phyloP scores from a whole-genome alignment of 176 grass and related monocot species.

The Phoenix dactylifera region DNA sequence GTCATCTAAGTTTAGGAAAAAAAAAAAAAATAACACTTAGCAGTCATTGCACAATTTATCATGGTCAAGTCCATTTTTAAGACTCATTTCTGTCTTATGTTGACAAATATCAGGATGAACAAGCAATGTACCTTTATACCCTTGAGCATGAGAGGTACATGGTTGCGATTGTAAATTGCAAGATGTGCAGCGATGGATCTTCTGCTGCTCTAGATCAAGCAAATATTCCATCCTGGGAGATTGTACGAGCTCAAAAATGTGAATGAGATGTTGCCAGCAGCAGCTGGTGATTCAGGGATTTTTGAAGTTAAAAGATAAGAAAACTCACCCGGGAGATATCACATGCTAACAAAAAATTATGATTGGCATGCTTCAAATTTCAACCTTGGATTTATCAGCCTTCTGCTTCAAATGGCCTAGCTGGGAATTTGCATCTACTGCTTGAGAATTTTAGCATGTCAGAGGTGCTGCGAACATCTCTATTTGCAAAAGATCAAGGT shows the following conservation, averaged over 20 bases:
- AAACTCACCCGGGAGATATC: neutral
- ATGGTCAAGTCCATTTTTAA: neutral
- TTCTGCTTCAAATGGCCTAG: no score
- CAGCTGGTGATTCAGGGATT: neutral
- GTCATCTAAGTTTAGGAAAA: no score
- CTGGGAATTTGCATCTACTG: no score
- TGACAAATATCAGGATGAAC: slow-evolving; percentile 67
- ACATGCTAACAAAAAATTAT: no score
- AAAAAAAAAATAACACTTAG: no score
- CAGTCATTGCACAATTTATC: no score
- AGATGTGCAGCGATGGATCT: slow-evolving; percentile 14
- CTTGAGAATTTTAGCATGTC: no score
- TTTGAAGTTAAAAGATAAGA: neutral
- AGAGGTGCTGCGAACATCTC: no score
- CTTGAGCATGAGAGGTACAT: slow-evolving; percentile 63
- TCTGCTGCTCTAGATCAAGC: neutral
- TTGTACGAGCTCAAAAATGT: slow-evolving; percentile 56
- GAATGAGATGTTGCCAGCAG: slow-evolving; percentile 28
- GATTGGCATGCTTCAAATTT: no score
- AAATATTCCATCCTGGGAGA: slow-evolving; percentile 47
- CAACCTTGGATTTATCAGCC: no score
- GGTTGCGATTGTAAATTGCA: slow-evolving; percentile 60
- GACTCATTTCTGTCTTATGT: slow-evolving; percentile 4
- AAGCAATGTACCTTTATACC: slow-evolving; percentile 79
- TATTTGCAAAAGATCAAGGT: no score